Evolutionary conservation across 1,284 basidiomycete species (phyloP).

Genomic region (Ceratobasidium sp.): DNA sequence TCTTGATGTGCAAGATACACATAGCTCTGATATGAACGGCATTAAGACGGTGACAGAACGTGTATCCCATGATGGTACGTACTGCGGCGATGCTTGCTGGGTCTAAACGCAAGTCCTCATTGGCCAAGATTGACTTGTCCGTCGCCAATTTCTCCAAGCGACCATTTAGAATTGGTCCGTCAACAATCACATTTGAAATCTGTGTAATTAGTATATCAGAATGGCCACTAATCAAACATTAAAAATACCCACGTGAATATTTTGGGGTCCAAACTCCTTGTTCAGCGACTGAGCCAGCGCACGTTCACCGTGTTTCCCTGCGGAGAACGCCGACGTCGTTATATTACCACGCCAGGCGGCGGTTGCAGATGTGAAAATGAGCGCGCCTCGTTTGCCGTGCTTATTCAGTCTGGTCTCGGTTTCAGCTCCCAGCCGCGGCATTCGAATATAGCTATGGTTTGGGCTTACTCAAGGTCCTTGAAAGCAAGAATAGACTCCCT

Average conservation of each 20-base stretch:
- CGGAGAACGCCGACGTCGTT: conserved; percentile 68
- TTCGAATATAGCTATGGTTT: not conserved
- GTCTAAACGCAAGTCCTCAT: conserved; percentile 58
- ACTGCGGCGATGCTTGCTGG: conserved; percentile 72
- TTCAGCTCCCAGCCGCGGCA: conserved; percentile 13
- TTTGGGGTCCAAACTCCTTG: conserved; percentile 78
- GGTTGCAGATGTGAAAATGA: conserved; percentile 81
- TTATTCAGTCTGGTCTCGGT: conserved; percentile 51
- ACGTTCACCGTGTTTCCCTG: conserved; percentile 69
- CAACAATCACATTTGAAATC: conserved; percentile 54
- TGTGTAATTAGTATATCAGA: not conserved
- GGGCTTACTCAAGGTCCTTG: conserved; percentile 58
- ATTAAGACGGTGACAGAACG: conserved; percentile 47
- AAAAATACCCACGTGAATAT: conserved; percentile 63
- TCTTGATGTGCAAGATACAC: conserved; percentile 65
- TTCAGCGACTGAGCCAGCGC: conserved; percentile 74
- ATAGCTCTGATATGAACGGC: conserved; percentile 53
- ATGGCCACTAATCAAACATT: not conserved
- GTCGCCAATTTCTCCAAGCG: conserved; percentile 46
- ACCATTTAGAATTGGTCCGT: conserved; percentile 61
- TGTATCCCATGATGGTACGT: conserved; percentile 17
- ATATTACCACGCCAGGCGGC: conserved; percentile 68
- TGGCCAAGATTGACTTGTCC: conserved; percentile 54
- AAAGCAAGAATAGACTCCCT: conserved; percentile 66
- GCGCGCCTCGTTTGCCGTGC: conserved; percentile 62